Base-by-base conservation (phyloP, 768 basidiomycete genomes). In the Phylloporus arenicola region DNA sequence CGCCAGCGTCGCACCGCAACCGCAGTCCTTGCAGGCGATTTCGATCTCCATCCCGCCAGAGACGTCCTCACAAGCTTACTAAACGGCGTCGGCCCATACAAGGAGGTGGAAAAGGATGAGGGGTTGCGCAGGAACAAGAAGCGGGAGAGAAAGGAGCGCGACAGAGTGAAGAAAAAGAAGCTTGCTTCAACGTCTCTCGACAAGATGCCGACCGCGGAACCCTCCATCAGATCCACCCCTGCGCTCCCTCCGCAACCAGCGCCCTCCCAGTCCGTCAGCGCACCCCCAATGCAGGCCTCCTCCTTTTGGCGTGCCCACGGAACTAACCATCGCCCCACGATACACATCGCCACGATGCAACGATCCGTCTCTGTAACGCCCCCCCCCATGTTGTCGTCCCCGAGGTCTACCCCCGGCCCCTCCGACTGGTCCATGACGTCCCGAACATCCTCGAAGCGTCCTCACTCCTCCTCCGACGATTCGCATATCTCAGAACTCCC, bases 1-100 rank as follows among this genome's bases (percentile, higher is more conserved):
- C 68, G 70, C 25, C 65, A 61, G 3, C 73, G 77, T 19, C 83
- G 88, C 51, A 83, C 78, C 43, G 88, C 88, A 39, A 91, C 88
- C 8, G 64, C 81, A 9, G 83, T 90, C 37, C 78, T 89, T 68
- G 81, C 86, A 0, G 88, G 88, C 57, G 71, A 75, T 63, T 88
- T 87, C 66, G 88, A 90, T 71, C 64, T 75, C 6, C 76, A 76
- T 17, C 82, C 84, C 0, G 62, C 75, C 33, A 79, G 88, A 64
- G 87, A 90, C 69, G 86, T 85, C 55, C 75, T 91, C 56, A 90
- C 88, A 13, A 86, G 84, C 67, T 67, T 89, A 44, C 71, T 90
- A 60, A 89, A 89, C 60, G 86, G 87, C 45, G 83, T 88, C 27
- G 77, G 76, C 0, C 79, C 79, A 7, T 84, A 87, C 67, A 76